These are phyloP conservation scores for Phytophthora uliginosa DNA, from an alignment of 352 stramenopile species.

Conservation along the genomic window DNA sequence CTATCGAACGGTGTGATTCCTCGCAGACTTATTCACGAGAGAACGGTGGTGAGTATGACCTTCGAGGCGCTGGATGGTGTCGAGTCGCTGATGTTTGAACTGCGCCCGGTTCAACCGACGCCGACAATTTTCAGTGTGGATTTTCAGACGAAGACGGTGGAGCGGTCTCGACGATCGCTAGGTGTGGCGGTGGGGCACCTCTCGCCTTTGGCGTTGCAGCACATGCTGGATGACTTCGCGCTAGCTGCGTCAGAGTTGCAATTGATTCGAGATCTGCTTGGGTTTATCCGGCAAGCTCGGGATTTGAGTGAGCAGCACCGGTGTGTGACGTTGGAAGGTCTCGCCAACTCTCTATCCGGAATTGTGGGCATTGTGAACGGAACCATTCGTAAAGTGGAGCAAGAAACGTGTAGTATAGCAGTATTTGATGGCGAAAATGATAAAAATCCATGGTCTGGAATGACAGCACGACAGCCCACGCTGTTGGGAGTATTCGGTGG, in stretches of 20 bases:
- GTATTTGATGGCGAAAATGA: conserved; percentile 7
- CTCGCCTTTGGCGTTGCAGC: conserved; percentile 51
- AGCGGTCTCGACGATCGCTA: conserved; percentile 34
- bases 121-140: conserved; percentile 48
- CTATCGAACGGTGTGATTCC: conserved; percentile 10
- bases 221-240: conserved; percentile 44
- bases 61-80: conserved; percentile 72
- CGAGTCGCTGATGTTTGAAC: conserved; percentile 64
- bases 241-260: conserved; percentile 56
- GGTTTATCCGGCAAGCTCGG: conserved; percentile 29
- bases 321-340: conserved; percentile 57
- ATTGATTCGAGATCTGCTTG: conserved; percentile 54
- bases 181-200: conserved; percentile 55
- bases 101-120: conserved; percentile 7
- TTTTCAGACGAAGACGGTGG: conserved; percentile 35
- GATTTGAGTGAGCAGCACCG: conserved; percentile 23
- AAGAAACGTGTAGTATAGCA: conserved; percentile 10
- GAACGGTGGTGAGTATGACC: conserved; percentile 53
- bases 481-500: conserved; percentile 53
- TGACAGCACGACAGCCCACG: conserved; percentile 42
- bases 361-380: conserved; percentile 35
- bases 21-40: conserved; percentile 56
- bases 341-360: conserved; percentile 54
- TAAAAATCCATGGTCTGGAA: conserved; percentile 35
- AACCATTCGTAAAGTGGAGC: conserved; percentile 37